Conservation (phyloP, 768 basidiomycete species). For the Termitomyces sp. region DNA sequence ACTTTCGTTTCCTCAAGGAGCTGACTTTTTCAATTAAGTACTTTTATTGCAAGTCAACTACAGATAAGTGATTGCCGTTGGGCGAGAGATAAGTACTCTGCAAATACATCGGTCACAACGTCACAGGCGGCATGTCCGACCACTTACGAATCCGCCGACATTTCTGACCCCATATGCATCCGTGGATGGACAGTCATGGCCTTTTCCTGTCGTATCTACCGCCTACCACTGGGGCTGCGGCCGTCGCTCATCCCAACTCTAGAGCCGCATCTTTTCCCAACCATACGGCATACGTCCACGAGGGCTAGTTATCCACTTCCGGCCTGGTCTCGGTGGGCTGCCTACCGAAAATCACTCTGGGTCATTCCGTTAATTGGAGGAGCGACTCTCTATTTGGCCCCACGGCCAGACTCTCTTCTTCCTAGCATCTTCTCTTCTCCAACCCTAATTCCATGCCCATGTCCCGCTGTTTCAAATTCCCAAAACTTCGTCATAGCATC, state of each 20-base stretch:
- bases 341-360: constrained; percentile 37
- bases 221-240: constrained; percentile 20
- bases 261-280: neutral
- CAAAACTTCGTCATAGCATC: constrained; percentile 49
- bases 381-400: constrained; percentile 41
- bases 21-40: neutral
- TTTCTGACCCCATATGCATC: neutral
- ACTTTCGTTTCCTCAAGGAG: neutral
- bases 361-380: constrained; percentile 53
- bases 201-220: constrained; percentile 12
- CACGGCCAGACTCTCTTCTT: constrained; percentile 34
- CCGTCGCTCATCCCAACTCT: constrained; percentile 15
- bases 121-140: constrained; percentile 3
- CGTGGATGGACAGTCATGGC: constrained; percentile 7
- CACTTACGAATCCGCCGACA: neutral
- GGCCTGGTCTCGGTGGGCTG: constrained; percentile 19
- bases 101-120: neutral
- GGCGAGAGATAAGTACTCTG: neutral
- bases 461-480: constrained; percentile 11
- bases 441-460: constrained; percentile 35
- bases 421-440: constrained; percentile 46
- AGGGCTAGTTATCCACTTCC: constrained; percentile 22
- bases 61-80: neutral
- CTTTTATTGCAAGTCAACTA: neutral
- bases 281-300: constrained; percentile 9